A percentile compares a stretch with the other conserved stretches of the same genome.
Evolutionary conservation across 176 grass and related monocot species (phyloP).

Genomic region (Saccharum officinarum): DNA sequence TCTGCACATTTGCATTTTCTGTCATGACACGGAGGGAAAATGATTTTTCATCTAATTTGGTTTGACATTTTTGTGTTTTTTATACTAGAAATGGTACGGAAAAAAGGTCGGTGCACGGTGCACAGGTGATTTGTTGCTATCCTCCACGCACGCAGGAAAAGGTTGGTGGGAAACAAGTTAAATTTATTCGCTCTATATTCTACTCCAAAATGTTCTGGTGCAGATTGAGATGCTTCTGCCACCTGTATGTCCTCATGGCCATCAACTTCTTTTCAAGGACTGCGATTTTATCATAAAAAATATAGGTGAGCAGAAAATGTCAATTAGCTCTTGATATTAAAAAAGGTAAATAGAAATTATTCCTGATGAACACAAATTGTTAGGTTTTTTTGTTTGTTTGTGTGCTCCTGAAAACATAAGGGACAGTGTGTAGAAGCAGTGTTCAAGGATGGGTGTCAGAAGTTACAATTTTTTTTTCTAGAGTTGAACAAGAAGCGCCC

Average conservation of each 20-base stretch:
- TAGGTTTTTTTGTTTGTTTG: not conserved
- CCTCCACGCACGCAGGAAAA: constrained; percentile 34
- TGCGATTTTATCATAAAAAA: not conserved
- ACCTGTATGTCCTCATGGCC: constrained; percentile 13
- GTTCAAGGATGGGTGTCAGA: not conserved
- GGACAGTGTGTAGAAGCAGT: not conserved
- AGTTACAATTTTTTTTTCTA: not conserved
- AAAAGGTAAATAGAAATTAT: not conserved
- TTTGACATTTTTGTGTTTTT: not conserved
- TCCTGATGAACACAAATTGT: not conserved
- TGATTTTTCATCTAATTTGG: not conserved
- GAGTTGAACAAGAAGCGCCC: not conserved
- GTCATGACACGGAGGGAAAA: not conserved
- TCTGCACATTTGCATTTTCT: not conserved
- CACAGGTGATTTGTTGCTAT: constrained; percentile 34
- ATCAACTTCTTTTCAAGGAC: not conserved
- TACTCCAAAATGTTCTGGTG: constrained; percentile 1
- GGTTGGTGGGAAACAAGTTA: constrained; percentile 33
- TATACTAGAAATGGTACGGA: not conserved
- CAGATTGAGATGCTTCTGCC: constrained; percentile 1
- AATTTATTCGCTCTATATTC: not conserved
- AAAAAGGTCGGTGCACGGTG: constrained; percentile 31
- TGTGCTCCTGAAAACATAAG: not conserved
- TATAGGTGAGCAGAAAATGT: not conserved
- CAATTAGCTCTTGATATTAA: not conserved